Evolutionary conservation across 306 rosid genomes (phyloP), one percentile per base, ranked within the genome.

Genomic region (Vicia faba): DNA sequence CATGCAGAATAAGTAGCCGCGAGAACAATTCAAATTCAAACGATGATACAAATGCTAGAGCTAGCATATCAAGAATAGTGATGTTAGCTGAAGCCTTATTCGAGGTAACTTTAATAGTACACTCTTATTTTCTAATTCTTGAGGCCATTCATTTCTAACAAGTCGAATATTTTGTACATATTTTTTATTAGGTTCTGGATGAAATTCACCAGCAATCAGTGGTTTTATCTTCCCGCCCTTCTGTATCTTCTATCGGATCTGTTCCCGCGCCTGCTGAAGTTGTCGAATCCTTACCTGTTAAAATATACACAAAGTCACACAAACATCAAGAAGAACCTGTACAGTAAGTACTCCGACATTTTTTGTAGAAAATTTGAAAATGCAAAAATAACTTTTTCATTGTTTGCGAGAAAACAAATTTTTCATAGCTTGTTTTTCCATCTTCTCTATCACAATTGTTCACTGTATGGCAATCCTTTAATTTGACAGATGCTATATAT

Each of bases 121-220:
- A 56, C 43, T 23, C 28, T 70, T 78, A 46, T 68, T 78, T 36
- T 72, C 62, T 33, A 71, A 71, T 59, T 65, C 31, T 50, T 62
- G 51, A 61, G 10, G 68, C 36, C 48, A 16, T 75, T 82, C 57
- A 41, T 35, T 79, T 82, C 23, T 84, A 81, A 40, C 81, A 54
- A 73, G 72, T 84, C 91, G 81, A 88, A 86, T 75, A 60, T 44
- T 75, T 84, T 33, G 29, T 75, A 74, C 82, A 64, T 82, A n/a
- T n/a, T n/a, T n/a, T n/a, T n/a, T 76, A 95, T 84, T 95, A 95
- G 99, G 99, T 95, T 88, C 96, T 95, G 97, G 99, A 95, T 95
- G 99, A 95, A 87, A 95, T 95, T 88, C 99, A 95, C 88, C 99
- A 95, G 97, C 99, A 95, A 85, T 88, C 99, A 45, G 95, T 85